Evolutionary conservation across 2,329 filamentous ascomycete species (phyloP).

Genomic region (Xylaria digitata): DNA sequence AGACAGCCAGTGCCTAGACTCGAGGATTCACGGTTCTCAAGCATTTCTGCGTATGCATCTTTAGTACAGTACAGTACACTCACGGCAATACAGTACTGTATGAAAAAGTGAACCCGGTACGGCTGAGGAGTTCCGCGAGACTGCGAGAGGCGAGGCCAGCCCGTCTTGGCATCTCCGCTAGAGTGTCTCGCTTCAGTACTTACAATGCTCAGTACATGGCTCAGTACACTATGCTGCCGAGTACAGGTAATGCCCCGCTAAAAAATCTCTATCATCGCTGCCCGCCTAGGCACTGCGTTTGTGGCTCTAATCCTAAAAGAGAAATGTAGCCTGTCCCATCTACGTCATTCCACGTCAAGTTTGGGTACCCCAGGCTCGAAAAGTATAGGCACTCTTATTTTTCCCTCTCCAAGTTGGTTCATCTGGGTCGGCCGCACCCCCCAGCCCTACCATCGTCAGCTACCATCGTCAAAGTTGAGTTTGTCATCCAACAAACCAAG

Average conservation of each 20-base stretch:
- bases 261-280: slow-evolving; percentile 11
- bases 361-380: background rate
- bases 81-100: background rate
- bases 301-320: slow-evolving; percentile 16
- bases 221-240: background rate
- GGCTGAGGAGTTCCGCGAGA: background rate
- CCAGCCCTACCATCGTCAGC: slow-evolving; percentile 7
- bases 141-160: slow-evolving; percentile 18
- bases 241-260: background rate
- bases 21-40: background rate
- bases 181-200: no score
- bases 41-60: background rate
- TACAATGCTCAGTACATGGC: background rate
- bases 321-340: background rate
- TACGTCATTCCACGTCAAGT: slow-evolving; percentile 25
- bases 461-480: background rate
- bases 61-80: no score
- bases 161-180: slow-evolving; percentile 24
- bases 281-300: background rate
- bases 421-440: background rate
- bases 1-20: slow-evolving; percentile 16
- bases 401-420: background rate
- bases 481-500: slow-evolving; percentile 1
- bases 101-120: slow-evolving; percentile 7
- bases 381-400: no score